Conservation (phyloP, 306 rosid genomes). For the Quercus engelmannii region DNA sequence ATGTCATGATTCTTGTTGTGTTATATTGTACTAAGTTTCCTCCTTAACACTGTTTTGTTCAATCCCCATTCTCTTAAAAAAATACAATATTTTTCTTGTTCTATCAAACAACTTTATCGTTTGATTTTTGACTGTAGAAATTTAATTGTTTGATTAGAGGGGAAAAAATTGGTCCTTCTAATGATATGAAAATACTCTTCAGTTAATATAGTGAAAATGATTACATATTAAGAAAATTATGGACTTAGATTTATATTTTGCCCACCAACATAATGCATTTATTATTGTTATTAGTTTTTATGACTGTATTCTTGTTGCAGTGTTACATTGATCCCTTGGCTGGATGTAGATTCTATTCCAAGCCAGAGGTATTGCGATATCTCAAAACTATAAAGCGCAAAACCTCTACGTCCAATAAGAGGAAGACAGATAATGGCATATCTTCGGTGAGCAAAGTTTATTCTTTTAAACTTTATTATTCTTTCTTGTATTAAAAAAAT, state of each 20-base stretch:
- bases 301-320: constrained; percentile 42
- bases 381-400: constrained; percentile 46
- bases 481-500: not conserved
- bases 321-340: constrained; percentile 64
- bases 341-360: constrained; percentile 71
- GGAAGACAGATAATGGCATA: constrained; percentile 18
- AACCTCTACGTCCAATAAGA: constrained; percentile 28
- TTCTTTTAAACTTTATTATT: constrained; percentile 18
- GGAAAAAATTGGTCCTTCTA: too few relatives aligned
- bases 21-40: too few relatives aligned
- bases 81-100: too few relatives aligned
- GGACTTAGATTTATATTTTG: constrained; percentile 5
- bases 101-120: too few relatives aligned
- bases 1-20: too few relatives aligned
- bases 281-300: not conserved
- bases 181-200: too few relatives aligned
- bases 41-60: too few relatives aligned
- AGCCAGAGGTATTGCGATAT: constrained; percentile 73
- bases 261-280: constrained; percentile 3
- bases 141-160: too few relatives aligned
- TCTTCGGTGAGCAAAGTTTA: constrained; percentile 48
- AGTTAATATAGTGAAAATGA: not conserved
- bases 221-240: not conserved
- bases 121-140: too few relatives aligned
- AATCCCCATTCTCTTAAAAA: too few relatives aligned